Conservation (phyloP, 805 yeast species). For the Komagataella mondaviorum region DNA sequence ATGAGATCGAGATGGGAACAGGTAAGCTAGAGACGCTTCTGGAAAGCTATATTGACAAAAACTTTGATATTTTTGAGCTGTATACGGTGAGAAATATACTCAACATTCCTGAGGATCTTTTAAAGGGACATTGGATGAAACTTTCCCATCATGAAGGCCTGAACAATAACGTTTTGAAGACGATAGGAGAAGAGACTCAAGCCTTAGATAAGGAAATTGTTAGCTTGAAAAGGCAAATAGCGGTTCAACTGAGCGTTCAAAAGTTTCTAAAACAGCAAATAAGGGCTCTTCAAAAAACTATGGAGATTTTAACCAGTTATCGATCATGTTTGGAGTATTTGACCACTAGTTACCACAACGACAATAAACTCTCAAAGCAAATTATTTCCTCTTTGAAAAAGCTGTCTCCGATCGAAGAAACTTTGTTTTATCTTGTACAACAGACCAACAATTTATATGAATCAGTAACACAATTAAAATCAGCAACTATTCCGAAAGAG, state of each 20-base stretch:
- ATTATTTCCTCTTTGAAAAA: background rate
- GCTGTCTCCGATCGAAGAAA: slow-evolving; percentile 1
- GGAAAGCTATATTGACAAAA: slow-evolving; percentile 64
- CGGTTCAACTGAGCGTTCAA: slow-evolving; percentile 2
- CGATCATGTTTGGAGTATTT: background rate
- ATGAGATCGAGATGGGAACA: slow-evolving; percentile 64
- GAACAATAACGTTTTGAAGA: slow-evolving; percentile 11
- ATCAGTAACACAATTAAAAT: background rate
- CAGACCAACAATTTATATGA: background rate
- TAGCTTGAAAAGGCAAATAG: slow-evolving; percentile 2
- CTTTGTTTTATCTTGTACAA: slow-evolving; percentile 1
- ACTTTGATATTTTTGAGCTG: slow-evolving; percentile 77
- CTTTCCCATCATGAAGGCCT: slow-evolving; percentile 56
- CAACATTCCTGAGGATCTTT: slow-evolving; percentile 50
- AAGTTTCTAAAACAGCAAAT: slow-evolving; percentile 1
- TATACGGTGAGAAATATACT: slow-evolving; percentile 71
- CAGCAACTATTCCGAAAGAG: background rate
- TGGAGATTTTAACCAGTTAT: background rate
- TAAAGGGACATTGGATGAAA: slow-evolving; percentile 52
- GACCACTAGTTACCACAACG: background rate
- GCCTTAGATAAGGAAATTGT: slow-evolving; percentile 1
- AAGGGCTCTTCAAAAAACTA: background rate
- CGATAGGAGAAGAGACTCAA: slow-evolving; percentile 6
- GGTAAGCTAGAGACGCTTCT: slow-evolving; percentile 67
- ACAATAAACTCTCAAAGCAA: background rate